A percentile compares a stretch with the other conserved stretches of the same genome.
These are phyloP conservation scores for Coemansia linderi DNA, from an alignment of 371 early-diverging fungal species.

Conservation along the genomic window DNA sequence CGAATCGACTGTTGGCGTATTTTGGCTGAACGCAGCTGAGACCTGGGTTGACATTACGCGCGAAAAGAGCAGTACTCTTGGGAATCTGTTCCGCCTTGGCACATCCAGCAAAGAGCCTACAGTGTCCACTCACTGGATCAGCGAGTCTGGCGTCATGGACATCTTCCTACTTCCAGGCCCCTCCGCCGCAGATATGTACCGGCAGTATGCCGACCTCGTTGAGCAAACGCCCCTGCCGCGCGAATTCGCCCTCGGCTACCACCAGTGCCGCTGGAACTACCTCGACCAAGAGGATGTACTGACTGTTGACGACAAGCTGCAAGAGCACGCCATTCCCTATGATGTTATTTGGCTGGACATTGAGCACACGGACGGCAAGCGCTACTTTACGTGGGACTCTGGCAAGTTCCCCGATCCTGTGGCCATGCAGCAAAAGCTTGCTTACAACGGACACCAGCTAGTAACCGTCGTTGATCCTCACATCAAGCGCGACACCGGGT, in stretches of 20 bases:
- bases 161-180: constrained; percentile 89
- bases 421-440: constrained; percentile 81
- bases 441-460: constrained; percentile 70
- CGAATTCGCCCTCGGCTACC: constrained; percentile 87
- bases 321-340: constrained; percentile 64
- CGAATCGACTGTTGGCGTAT: constrained; percentile 71
- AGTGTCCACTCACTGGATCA: constrained; percentile 86
- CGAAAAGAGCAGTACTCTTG: constrained; percentile 25
- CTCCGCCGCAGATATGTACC: constrained; percentile 67
- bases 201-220: constrained; percentile 74
- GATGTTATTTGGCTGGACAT: constrained; percentile 77
- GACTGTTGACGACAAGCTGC: constrained; percentile 58
- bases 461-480: constrained; percentile 97
- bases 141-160: constrained; percentile 90
- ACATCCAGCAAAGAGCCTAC: constrained; percentile 17
- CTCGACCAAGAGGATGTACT: constrained; percentile 60
- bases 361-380: constrained; percentile 64
- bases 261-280: constrained; percentile 79
- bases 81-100: constrained; percentile 39
- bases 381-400: constrained; percentile 56
- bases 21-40: constrained; percentile 93
- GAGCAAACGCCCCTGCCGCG: constrained; percentile 88
- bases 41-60: constrained; percentile 96
- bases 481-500: constrained; percentile 82
- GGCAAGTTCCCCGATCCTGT: constrained; percentile 74